Evolutionary conservation across 306 rosid genomes (phyloP).

Genomic region (Trichosanthes cucumerina): DNA sequence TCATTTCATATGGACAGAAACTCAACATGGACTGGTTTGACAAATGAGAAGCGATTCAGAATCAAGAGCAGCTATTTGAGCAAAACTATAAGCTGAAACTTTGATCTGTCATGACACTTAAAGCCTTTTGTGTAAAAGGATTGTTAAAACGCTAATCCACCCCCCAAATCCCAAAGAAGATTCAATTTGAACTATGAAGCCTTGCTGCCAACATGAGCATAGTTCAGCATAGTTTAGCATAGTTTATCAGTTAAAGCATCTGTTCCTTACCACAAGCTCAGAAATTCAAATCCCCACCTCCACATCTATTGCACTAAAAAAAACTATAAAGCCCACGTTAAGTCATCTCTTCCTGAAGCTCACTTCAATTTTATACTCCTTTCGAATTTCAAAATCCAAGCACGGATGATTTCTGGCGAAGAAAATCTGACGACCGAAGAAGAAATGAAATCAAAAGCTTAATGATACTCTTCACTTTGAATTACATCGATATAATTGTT

Average conservation of each 20-base stretch:
- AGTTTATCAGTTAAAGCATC: neutral
- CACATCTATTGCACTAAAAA: neutral
- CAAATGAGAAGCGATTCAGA: neutral
- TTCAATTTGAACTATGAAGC: neutral
- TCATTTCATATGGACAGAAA: neutral
- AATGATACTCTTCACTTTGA: neutral
- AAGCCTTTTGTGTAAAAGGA: neutral
- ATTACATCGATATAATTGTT: neutral
- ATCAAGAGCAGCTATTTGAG: neutral
- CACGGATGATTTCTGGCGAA: neutral
- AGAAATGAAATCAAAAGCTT: neutral
- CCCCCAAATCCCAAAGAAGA: neutral
- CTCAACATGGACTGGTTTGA: neutral
- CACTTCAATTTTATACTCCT: neutral
- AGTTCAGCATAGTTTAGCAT: neutral
- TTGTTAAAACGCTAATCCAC: neutral
- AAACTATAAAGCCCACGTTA: neutral
- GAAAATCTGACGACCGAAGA: neutral
- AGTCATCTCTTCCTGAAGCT: constrained; percentile 2
- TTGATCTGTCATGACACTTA: neutral
- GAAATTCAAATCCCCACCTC: neutral
- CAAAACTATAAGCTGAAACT: neutral
- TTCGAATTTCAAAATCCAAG: neutral
- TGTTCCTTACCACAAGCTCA: neutral
- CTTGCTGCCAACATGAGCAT: neutral